Evolutionary conservation across 768 basidiomycete species (phyloP).

Genomic region (Naganishia randhawae): DNA sequence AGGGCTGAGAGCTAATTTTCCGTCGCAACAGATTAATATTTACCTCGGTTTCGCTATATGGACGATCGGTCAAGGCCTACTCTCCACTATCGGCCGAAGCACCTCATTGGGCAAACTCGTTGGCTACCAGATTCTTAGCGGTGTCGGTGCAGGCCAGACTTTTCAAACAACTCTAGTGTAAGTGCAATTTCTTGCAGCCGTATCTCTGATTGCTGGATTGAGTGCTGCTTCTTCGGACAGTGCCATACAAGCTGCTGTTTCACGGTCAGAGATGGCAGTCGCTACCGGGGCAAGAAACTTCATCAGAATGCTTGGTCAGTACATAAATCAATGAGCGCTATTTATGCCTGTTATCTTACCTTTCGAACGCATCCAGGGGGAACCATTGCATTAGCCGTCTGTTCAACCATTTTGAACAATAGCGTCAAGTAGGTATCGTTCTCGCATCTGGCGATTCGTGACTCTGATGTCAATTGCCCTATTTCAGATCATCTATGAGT

Average conservation of each 20-base stretch:
- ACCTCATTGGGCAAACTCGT: constrained; percentile 59
- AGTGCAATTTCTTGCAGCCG: background rate
- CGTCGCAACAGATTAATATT: constrained; percentile 57
- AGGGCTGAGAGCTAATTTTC: background rate
- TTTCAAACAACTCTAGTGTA: constrained; percentile 37
- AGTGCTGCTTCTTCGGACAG: constrained; percentile 58
- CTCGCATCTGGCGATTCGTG: too few species aligned
- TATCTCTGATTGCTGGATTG: background rate
- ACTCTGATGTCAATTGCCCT: background rate
- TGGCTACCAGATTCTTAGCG: constrained; percentile 62
- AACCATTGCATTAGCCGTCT: constrained; percentile 64
- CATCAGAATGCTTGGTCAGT: constrained; percentile 60
- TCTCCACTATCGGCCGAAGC: constrained; percentile 61
- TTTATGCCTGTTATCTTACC: background rate
- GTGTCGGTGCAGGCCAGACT: constrained; percentile 61
- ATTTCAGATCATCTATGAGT: constrained; percentile 6
- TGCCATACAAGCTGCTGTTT: constrained; percentile 70
- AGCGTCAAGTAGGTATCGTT: constrained; percentile 30
- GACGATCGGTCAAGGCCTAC: constrained; percentile 66
- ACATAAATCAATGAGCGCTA: background rate
- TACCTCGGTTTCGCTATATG: constrained; percentile 65
- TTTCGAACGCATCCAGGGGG: constrained; percentile 47
- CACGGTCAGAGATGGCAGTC: constrained; percentile 69
- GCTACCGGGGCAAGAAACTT: constrained; percentile 61
- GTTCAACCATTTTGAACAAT: constrained; percentile 59